Percentiles rank a stretch among this genome's conserved stretches.
Conservation (phyloP, 2,329 filamentous ascomycete genomes). For the Ascochyta pisi region DNA sequence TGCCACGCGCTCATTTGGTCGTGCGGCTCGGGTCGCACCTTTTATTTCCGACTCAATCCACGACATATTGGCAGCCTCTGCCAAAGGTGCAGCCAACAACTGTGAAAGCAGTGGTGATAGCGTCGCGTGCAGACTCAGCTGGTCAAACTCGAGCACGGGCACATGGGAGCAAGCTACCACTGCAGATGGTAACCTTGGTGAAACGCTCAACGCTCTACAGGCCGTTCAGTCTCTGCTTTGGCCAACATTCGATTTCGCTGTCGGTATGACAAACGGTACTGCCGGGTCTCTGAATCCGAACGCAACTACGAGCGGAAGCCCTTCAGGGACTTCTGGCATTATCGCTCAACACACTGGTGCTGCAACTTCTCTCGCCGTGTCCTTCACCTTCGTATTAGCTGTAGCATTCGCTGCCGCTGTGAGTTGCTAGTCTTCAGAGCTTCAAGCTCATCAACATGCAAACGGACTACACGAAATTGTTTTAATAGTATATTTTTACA, state of each 20-base stretch:
- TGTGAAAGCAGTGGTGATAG: conserved; percentile 20
- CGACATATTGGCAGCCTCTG: conserved; percentile 27
- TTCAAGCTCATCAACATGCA: too few species aligned
- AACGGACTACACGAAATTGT: too few species aligned
- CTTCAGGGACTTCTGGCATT: conserved; percentile 14
- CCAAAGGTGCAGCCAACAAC: conserved; percentile 26
- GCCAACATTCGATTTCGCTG: conserved; percentile 16
- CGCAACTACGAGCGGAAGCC: conserved; percentile 1
- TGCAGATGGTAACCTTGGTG: conserved; percentile 24
- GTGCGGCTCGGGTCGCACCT: conserved; percentile 32
- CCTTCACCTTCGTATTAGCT: conserved; percentile 15
- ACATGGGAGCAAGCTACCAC: conserved; percentile 1
- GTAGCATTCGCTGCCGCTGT: conserved; percentile 21
- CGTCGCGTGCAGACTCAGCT: conserved; percentile 22
- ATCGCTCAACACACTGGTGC: conserved; percentile 15
- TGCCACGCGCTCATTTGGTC: conserved; percentile 28
- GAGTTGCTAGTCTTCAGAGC: not conserved
- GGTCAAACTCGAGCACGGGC: conserved; percentile 8
- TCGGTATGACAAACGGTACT: not conserved
- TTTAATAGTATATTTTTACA: too few species aligned
- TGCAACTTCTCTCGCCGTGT: conserved; percentile 13
- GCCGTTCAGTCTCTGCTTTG: conserved; percentile 35
- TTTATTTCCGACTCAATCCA: conserved; percentile 22
- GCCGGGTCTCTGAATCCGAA: not conserved
- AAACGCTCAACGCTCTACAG: conserved; percentile 29